Base-by-base conservation (phyloP, 169 alveolate species). In the Cyclospora cayetanensis region DNA sequence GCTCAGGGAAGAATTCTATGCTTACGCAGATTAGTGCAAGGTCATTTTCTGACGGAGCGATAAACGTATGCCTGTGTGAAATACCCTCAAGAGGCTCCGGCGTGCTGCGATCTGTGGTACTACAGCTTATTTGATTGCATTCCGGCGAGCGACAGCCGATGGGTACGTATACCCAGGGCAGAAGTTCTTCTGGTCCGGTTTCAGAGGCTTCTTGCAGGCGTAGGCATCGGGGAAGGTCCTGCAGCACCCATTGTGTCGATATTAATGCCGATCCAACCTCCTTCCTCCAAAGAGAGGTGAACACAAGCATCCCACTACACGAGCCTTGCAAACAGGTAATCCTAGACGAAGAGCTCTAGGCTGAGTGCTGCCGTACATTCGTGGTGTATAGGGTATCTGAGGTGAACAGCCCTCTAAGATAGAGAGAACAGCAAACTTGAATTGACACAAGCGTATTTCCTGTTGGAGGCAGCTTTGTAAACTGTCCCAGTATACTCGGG, bases 371-470 rank as follows among this genome's bases (percentile, higher is more conserved):
- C n/a, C n/a, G n/a, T n/a, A 90, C 93, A 52, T 60, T 37, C 55
- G 66, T 74, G 53, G 85, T 43, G 91, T 95, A 96, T 27, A 94
- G 82, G 43, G 80, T 94, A 85, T 96, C 97, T 4, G 97, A 92
- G 15, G 97, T 95, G 90, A 85, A 96, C 9, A 96, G 79, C 15
- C 97, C 96, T 79, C 96, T 94, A 20, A 96, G 89, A 41, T 88
- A 70, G 68, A 95, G 65, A 37, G 84, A 91, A 63, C 96, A 89
- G 91, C 97, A 95, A 35, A 96, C 35, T 31, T 94, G 93, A 37
- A 95, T 43, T 20, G 95, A 87, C 63, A 91, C 95, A 46, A 96
- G 82, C 20, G 86, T 86, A 72, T 95, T 96, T 29, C 94, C 74
- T 18, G 90, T 93, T 22, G 94, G 92, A 37, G 83, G 39, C 5